These are phyloP conservation scores for Xylaria multiplex DNA, from an alignment of 2,329 filamentous ascomycete species.

Conservation along the genomic window DNA sequence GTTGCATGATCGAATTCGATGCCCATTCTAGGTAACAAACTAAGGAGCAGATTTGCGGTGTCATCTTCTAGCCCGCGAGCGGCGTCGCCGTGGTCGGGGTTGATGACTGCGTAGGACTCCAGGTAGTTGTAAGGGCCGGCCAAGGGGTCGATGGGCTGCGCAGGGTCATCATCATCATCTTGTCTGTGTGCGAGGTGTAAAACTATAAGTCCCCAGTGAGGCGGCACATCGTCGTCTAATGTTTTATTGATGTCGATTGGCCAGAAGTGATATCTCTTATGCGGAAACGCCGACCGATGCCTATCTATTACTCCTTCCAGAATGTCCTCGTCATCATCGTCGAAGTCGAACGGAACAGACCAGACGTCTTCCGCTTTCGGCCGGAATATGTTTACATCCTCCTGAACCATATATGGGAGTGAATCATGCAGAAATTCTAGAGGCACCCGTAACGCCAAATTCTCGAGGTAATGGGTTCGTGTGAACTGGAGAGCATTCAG, in stretches of 20 bases:
- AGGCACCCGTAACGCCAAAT: conserved; percentile 12
- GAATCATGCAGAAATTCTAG: conserved; percentile 30
- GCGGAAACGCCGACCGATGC: not conserved
- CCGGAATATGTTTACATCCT: conserved; percentile 26
- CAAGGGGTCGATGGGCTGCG: not conserved
- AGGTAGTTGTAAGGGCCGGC: conserved; percentile 3
- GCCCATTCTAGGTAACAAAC: not conserved
- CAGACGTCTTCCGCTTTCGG: conserved; percentile 2
- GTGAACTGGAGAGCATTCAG: conserved; percentile 20
- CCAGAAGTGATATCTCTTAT: conserved; percentile 39
- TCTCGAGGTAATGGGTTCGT: conserved; percentile 17
- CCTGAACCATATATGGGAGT: conserved; percentile 30
- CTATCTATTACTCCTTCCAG: not conserved
- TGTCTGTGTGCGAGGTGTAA: conserved; percentile 18
- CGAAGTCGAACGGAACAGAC: not conserved
- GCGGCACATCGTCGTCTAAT: not conserved
- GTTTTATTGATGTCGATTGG: conserved; percentile 27
- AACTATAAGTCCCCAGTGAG: conserved; percentile 35
- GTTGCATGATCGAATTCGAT: not conserved
- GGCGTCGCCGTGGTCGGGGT: conserved; percentile 25
- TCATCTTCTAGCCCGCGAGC: conserved; percentile 15
- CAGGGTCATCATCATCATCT: not conserved
- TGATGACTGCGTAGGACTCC: conserved; percentile 29
- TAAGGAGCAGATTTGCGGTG: not conserved
- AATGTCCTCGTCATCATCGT: not conserved